phyloP scores from a whole-genome alignment of 1,284 basidiomycete species.

The Cystobasidiaceae sp. region DNA sequence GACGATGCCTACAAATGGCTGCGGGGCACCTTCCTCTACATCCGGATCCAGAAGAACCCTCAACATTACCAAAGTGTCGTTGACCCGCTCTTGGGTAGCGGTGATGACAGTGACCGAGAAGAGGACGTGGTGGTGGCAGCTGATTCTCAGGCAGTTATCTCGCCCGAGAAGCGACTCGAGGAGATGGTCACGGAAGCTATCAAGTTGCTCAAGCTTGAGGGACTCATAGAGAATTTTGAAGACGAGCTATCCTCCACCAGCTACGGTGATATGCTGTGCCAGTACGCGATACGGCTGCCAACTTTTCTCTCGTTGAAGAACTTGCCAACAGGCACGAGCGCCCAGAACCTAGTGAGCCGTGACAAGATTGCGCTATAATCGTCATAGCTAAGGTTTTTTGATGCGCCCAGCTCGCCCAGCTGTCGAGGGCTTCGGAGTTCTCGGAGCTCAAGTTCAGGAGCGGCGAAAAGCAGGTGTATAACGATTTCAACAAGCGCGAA shows the following conservation, averaged over 20 bases:
- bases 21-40: slow-evolving; percentile 40
- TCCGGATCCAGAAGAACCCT: slow-evolving; percentile 76
- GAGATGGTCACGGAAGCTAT: slow-evolving; percentile 37
- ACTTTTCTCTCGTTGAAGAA: slow-evolving; percentile 37
- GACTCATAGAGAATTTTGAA: slow-evolving; percentile 29
- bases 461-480: slow-evolving; percentile 44
- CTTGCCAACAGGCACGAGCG: slow-evolving; percentile 29
- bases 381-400: background rate
- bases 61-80: slow-evolving; percentile 56
- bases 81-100: slow-evolving; percentile 46
- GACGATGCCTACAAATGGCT: background rate
- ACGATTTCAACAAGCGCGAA: slow-evolving; percentile 20
- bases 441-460: slow-evolving; percentile 42
- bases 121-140: background rate
- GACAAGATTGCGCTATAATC: background rate
- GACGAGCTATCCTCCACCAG: slow-evolving; percentile 11
- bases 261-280: slow-evolving; percentile 37
- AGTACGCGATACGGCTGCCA: slow-evolving; percentile 34
- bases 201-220: slow-evolving; percentile 34
- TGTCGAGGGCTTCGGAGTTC: slow-evolving; percentile 44
- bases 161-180: slow-evolving; percentile 37
- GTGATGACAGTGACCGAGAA: background rate
- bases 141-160: background rate
- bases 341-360: slow-evolving; percentile 32
- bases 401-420: slow-evolving; percentile 32